Conservation (phyloP, 179 eudicot species). For the Silene coronaria region DNA sequence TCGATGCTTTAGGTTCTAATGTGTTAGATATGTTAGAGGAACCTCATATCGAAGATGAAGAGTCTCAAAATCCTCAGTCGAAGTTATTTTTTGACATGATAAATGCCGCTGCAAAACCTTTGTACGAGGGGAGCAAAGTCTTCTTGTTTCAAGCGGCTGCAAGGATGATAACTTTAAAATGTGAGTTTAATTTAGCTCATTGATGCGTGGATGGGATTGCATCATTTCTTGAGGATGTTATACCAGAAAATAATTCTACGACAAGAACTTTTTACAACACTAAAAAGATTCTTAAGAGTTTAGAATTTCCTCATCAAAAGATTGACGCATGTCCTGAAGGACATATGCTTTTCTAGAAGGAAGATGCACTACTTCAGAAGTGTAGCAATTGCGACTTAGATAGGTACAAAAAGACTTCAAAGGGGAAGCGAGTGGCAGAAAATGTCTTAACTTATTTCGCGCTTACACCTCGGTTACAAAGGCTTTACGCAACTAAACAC, state of each 20-base stretch:
- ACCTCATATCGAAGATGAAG: background rate
- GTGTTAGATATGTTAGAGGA: background rate
- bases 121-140: too few relatives aligned
- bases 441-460: constrained; percentile 9
- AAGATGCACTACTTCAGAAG: background rate
- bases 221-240: too few relatives aligned
- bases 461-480: background rate
- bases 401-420: background rate
- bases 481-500: constrained; percentile 1
- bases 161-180: too few relatives aligned
- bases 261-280: too few relatives aligned
- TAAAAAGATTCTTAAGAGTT: background rate
- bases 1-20: background rate
- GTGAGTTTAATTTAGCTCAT: too few relatives aligned
- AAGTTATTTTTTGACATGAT: too few relatives aligned
- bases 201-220: too few relatives aligned
- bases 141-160: too few relatives aligned
- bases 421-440: background rate
- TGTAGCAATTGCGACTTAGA: background rate
- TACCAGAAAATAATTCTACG: too few relatives aligned
- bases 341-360: background rate
- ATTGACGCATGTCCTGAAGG: background rate
- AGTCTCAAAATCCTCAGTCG: background rate
- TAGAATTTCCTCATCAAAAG: background rate
- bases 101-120: too few relatives aligned